Evolutionary conservation across 306 rosid genomes (phyloP).

Genomic region (Castanea mollissima): DNA sequence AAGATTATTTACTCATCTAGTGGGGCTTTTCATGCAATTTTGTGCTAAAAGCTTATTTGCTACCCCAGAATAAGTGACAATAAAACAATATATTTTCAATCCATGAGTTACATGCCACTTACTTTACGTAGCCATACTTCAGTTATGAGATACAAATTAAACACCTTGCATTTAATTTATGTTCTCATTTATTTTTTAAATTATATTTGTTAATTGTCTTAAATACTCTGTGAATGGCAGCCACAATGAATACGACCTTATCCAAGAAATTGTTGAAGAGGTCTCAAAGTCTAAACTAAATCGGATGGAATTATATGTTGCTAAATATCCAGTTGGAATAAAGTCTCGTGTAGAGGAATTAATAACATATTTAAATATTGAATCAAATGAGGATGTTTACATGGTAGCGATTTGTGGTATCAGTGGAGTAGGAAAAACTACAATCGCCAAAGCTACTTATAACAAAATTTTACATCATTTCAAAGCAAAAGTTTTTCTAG

Average conservation of each 20-base stretch:
- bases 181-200: no score
- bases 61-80: no score
- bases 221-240: background rate
- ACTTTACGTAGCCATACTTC: no score
- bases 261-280: background rate
- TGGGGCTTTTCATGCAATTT: no score
- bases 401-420: background rate
- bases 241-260: background rate
- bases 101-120: no score
- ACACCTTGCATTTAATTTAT: no score
- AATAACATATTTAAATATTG: background rate
- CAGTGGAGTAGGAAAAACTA: background rate
- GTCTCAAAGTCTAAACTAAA: background rate
- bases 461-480: background rate
- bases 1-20: no score
- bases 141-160: no score
- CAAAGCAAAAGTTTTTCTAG: background rate
- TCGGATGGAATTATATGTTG: background rate
- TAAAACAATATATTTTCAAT: no score
- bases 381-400: background rate
- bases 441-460: conserved; percentile 3
- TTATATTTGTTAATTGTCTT: no score
- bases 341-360: background rate
- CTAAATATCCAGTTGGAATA: background rate
- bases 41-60: no score